These are phyloP conservation scores for Cladorrhinum samala DNA, from an alignment of 495 filamentous ascomycete species.

Conservation along the genomic window DNA sequence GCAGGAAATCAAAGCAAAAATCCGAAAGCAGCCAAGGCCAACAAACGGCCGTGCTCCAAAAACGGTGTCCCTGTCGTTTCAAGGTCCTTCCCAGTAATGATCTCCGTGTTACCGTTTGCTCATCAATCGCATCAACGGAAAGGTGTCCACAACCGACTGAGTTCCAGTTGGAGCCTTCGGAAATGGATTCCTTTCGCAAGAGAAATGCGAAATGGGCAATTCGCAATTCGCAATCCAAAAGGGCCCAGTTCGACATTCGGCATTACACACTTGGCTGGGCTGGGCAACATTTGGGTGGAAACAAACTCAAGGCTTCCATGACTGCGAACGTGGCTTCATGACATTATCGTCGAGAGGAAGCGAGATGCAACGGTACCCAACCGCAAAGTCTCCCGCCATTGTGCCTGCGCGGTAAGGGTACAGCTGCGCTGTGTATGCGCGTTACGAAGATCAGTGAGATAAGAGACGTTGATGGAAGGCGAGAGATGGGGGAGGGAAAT, in stretches of 20 bases:
- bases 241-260: conserved; percentile 3
- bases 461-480: neutral
- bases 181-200: neutral
- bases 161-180: neutral
- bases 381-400: conserved; percentile 14
- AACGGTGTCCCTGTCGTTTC: neutral
- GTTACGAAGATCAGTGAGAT: no score
- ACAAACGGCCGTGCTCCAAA: no score
- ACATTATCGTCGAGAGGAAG: conserved; percentile 1
- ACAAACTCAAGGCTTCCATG: neutral
- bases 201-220: neutral
- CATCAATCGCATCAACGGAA: conserved; percentile 5
- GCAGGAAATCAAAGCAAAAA: neutral
- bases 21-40: neutral
- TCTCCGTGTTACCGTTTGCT: conserved; percentile 4
- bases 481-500: neutral
- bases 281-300: conserved; percentile 12
- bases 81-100: conserved; percentile 8
- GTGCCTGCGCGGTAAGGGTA: conserved; percentile 13
- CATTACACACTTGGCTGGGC: conserved; percentile 18
- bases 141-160: conserved; percentile 8
- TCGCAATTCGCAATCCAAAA: neutral
- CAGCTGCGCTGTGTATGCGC: neutral
- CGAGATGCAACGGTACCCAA: conserved; percentile 29
- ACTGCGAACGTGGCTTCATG: conserved; percentile 23